These are phyloP conservation scores for Paracamarosporium sp. DNA, from an alignment of 2,329 filamentous ascomycete genomes.

Conservation along the genomic window DNA sequence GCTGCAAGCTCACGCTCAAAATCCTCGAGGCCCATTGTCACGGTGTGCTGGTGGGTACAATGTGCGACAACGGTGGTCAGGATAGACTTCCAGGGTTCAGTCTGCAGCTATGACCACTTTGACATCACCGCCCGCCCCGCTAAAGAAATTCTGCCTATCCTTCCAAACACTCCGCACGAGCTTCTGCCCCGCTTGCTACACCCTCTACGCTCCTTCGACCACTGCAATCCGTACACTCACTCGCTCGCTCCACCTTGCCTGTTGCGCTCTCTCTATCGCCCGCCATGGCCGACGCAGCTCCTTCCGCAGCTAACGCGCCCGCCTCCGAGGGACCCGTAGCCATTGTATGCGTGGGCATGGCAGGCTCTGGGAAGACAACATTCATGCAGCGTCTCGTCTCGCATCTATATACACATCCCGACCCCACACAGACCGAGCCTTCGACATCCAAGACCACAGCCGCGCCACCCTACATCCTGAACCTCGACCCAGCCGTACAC, in stretches of 20 bases:
- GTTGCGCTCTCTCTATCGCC: not conserved
- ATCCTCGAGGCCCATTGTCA: slow-evolving; percentile 67
- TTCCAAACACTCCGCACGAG: not conserved
- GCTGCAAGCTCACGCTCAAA: slow-evolving; percentile 80
- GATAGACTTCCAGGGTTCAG: slow-evolving; percentile 6
- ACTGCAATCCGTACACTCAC: not conserved
- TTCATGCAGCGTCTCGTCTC: slow-evolving; percentile 99
- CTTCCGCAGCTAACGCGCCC: slow-evolving; percentile 15
- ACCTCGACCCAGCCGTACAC: slow-evolving; percentile 93
- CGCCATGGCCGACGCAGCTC: slow-evolving; percentile 50
- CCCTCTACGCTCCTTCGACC: slow-evolving; percentile 14
- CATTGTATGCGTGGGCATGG: slow-evolving; percentile 97
- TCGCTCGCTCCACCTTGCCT: not conserved
- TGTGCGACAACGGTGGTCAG: slow-evolving; percentile 36
- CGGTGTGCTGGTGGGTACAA: slow-evolving; percentile 51
- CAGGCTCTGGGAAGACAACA: slow-evolving; percentile 98
- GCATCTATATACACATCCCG: slow-evolving; percentile 80
- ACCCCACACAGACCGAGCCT: slow-evolving; percentile 45
- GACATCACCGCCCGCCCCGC: slow-evolving; percentile 34
- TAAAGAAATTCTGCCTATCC: slow-evolving; percentile 39
- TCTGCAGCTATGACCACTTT: slow-evolving; percentile 23
- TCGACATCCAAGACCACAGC: slow-evolving; percentile 35
- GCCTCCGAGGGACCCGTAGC: slow-evolving; percentile 63
- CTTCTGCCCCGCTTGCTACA: not conserved
- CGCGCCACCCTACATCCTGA: slow-evolving; percentile 89